Evolutionary conservation across 2,329 filamentous ascomycete species (phyloP), one percentile per base, ranked within the genome.

Genomic region (Trichoderma koningiopsis): DNA sequence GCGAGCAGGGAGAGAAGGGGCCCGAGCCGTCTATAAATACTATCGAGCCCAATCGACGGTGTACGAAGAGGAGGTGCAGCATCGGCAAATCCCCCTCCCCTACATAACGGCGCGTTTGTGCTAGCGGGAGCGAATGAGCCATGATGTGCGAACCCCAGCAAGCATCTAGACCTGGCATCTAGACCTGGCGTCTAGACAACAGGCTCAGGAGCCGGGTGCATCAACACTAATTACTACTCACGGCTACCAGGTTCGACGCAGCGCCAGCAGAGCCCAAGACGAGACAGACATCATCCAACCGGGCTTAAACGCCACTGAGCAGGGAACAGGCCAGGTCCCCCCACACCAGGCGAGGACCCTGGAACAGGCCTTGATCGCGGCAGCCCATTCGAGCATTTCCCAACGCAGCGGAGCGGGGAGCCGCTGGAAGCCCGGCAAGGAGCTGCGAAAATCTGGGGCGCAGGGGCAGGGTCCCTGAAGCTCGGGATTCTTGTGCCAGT

Each of bases 321-420:
- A 68, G 65, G 65, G 65, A 68, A 68, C 65, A 68, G 65, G 57
- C 57, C 58, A 55, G 33, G 57, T 55, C 27, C 52, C 65, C 64
- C 65, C 62, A 63, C 62, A 65, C 62, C 5, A 57, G 43, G 52
- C 43, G 52, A 56, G 33, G 52, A 56, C 62, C 62, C 52, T 56
- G 33, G 62, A 65, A 56, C 52, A 27, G 27, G 62, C 52, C 53
- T 57, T 57, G 24, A 65, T 47, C 47, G 47, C 27, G 47, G 35
- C 60, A 63, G 60, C 60, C 52, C 62, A 49, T 57, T 65, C 52
- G 62, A 57, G 53, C 52, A 16, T 56, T 64, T n/a, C 14, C 27
- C 35, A 49, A 35, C 47, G 61, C 47, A 65, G 62, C 49, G 62
- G 52, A 65, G 62, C 62, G 62, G 52, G 62, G 62, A 56, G 62